phyloP scores from a whole-genome alignment of 164 flowering plant species.

The Kingdonia uniflora region DNA sequence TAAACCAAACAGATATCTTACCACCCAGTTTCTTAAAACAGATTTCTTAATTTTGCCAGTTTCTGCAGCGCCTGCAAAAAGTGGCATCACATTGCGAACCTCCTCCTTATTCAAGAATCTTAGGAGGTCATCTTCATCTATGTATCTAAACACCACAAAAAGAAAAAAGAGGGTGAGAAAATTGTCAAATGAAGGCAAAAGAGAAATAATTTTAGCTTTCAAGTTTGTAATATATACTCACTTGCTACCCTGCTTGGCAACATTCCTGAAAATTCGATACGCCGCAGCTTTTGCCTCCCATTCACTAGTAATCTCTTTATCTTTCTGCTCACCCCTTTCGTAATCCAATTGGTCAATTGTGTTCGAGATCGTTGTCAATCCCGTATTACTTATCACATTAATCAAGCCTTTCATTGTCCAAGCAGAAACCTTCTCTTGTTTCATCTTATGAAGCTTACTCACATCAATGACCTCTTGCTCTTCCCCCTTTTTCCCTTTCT shows the following conservation, averaged over 20 bases:
- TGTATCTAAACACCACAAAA: constrained; percentile 46
- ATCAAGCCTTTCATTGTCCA: constrained; percentile 72
- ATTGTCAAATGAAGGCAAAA: background rate
- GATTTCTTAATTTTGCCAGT: no score
- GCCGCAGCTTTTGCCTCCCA: constrained; percentile 74
- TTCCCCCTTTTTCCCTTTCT: constrained; percentile 27
- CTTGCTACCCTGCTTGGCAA: constrained; percentile 62
- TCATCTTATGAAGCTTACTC: constrained; percentile 52
- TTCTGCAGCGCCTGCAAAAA: constrained; percentile 66
- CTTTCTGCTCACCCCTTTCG: constrained; percentile 34
- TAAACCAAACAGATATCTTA: constrained; percentile 10
- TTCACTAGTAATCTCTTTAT: constrained; percentile 54
- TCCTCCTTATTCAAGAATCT: constrained; percentile 62
- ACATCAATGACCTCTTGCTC: constrained; percentile 55
- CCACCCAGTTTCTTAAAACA: constrained; percentile 72
- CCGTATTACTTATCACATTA: constrained; percentile 34
- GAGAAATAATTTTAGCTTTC: no score
- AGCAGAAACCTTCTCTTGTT: constrained; percentile 63
- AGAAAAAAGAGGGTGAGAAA: constrained; percentile 2
- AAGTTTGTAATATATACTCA: constrained; percentile 21
- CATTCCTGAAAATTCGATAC: constrained; percentile 51
- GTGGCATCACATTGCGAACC: constrained; percentile 40
- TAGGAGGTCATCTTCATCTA: constrained; percentile 66
- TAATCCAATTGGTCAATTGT: constrained; percentile 33
- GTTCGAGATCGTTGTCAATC: constrained; percentile 44